phyloP scores from a whole-genome alignment of 1,139 yeast genomes.

The Schizosaccharomyces versatilis region DNA sequence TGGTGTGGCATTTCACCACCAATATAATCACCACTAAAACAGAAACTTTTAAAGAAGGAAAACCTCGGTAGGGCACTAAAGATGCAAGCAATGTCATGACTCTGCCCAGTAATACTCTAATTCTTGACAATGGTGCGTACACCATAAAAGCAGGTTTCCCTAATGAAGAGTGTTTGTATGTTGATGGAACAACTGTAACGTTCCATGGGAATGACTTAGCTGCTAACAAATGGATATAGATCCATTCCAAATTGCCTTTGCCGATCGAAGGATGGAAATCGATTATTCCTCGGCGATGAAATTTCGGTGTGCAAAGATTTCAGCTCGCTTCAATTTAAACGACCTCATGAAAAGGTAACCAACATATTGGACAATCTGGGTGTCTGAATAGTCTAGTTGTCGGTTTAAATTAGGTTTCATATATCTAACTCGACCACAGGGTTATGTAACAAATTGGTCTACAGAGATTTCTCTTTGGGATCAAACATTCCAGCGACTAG shows the following conservation, averaged over 20 bases:
- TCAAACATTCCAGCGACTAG: conserved; percentile 26
- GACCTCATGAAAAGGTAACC: conserved; percentile 53
- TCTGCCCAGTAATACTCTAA: conserved; percentile 13
- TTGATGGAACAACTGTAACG: neutral
- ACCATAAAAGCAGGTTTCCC: conserved; percentile 54
- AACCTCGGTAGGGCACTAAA: no score
- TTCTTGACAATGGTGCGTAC: conserved; percentile 78
- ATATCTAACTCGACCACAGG: conserved; percentile 16
- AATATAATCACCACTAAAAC: no score
- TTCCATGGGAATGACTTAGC: conserved; percentile 20
- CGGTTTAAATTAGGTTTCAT: neutral
- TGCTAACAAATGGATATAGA: conserved; percentile 15
- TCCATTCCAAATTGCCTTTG: conserved; percentile 43
- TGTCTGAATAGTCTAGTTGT: neutral
- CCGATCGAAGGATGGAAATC: conserved; percentile 47
- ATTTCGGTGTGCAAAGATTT: conserved; percentile 42
- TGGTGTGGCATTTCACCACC: no score
- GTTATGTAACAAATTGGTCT: conserved; percentile 84
- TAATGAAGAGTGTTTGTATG: conserved; percentile 16
- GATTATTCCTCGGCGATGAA: conserved; percentile 53
- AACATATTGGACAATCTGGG: neutral
- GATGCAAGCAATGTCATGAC: neutral
- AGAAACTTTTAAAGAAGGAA: no score
- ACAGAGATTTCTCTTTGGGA: conserved; percentile 89
- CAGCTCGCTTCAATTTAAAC: conserved; percentile 47